Percentiles rank a stretch among this genome's conserved stretches.
phyloP scores from a whole-genome alignment of 2,329 filamentous ascomycete genomes.

The Aspergillus pseudoviridinutans region DNA sequence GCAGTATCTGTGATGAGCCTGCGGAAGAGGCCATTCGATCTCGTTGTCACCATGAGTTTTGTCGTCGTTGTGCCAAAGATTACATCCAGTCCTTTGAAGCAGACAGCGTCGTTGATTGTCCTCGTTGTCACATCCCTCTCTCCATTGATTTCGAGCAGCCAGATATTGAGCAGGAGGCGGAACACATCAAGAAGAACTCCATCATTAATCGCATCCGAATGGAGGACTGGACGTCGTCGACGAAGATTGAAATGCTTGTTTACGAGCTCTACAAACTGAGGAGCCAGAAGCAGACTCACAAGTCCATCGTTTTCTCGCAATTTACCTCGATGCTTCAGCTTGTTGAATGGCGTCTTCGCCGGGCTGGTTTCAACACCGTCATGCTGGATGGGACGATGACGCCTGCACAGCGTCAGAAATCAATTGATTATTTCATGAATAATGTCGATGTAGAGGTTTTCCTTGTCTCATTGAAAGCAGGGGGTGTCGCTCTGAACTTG shows the following conservation, averaged over 20 bases:
- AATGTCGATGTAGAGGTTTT: constrained; percentile 94
- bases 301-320: constrained; percentile 96
- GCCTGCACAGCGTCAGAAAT: constrained; percentile 84
- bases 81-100: constrained; percentile 74
- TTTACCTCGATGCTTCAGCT: constrained; percentile 97
- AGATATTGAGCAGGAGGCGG: constrained; percentile 88
- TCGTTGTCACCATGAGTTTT: constrained; percentile 89
- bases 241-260: constrained; percentile 94
- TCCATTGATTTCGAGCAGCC: constrained; percentile 92
- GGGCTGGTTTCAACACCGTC: constrained; percentile 95
- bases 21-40: constrained; percentile 93
- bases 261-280: constrained; percentile 90
- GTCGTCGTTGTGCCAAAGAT: constrained; percentile 72
- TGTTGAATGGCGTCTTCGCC: constrained; percentile 91
- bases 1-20: constrained; percentile 92
- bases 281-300: constrained; percentile 87
- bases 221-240: constrained; percentile 97
- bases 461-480: constrained; percentile 90
- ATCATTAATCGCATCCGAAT: constrained; percentile 99
- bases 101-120: constrained; percentile 62
- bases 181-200: constrained; percentile 83
- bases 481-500: constrained; percentile 89
- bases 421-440: constrained; percentile 95
- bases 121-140: constrained; percentile 84
- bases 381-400: constrained; percentile 99